Percentiles rank a stretch among this genome's conserved stretches.
phyloP scores from a whole-genome alignment of 306 rosid genomes.

The Glycine latifolia region DNA sequence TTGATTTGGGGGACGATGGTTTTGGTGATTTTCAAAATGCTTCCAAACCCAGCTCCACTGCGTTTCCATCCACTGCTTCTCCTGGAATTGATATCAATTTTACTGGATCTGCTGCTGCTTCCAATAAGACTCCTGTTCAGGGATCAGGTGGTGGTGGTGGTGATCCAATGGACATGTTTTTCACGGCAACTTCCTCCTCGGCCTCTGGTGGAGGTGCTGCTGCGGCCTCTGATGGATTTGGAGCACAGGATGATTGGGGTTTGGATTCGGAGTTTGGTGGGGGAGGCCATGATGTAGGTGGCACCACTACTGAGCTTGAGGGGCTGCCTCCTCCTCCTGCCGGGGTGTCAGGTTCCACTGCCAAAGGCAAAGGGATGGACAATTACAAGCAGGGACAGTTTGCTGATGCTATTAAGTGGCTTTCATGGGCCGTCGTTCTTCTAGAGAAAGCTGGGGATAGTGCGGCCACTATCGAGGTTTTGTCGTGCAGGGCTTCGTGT shows the following conservation, averaged over 20 bases:
- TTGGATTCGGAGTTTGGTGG: constrained; percentile 72
- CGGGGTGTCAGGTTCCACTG: constrained; percentile 74
- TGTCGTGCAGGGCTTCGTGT: constrained; percentile 95
- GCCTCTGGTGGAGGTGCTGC: constrained; percentile 49
- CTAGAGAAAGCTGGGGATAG: constrained; percentile 78
- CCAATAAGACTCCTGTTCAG: constrained; percentile 57
- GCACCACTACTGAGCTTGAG: constrained; percentile 90
- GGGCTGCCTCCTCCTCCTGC: constrained; percentile 99
- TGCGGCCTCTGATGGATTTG: constrained; percentile 45
- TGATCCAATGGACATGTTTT: constrained; percentile 86
- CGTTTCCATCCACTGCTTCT: constrained; percentile 54
- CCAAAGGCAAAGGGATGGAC: constrained; percentile 93
- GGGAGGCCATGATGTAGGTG: constrained; percentile 67
- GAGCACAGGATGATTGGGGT: constrained; percentile 85
- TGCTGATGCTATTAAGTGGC: constrained; percentile 98
- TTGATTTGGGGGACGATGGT: constrained; percentile 49
- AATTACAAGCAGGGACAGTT: constrained; percentile 94
- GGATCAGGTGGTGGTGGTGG: constrained; percentile 48
- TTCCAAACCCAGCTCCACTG: constrained; percentile 56
- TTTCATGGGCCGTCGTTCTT: constrained; percentile 90
- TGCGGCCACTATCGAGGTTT: constrained; percentile 63
- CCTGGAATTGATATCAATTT: constrained; percentile 50
- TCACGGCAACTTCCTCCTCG: constrained; percentile 55
- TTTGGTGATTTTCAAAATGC: constrained; percentile 92
- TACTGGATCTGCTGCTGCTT: constrained; percentile 51